A percentile compares a stretch with the other conserved stretches of the same genome.
phyloP scores from a whole-genome alignment of 345 rosid genomes.

The Salix purpurea region DNA sequence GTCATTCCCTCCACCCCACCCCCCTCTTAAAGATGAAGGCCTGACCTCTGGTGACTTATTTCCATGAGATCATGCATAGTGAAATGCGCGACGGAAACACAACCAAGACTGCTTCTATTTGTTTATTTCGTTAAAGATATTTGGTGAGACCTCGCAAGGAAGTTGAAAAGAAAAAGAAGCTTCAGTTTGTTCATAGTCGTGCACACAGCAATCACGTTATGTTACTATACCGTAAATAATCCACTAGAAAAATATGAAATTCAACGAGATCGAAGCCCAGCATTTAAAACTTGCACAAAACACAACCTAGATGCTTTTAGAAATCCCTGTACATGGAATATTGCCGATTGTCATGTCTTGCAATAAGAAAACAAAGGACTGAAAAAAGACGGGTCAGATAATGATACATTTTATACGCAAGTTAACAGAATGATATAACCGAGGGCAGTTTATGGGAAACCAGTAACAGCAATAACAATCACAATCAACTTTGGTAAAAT shows the following conservation, averaged over 20 bases:
- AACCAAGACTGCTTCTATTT: too few species aligned
- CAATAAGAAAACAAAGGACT: not conserved
- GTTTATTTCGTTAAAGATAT: too few species aligned
- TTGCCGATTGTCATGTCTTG: conserved; percentile 3
- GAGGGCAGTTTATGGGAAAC: not conserved
- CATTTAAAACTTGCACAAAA: not conserved
- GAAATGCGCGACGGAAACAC: too few species aligned
- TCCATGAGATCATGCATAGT: too few species aligned
- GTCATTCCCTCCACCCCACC: too few species aligned
- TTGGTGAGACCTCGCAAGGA: too few species aligned
- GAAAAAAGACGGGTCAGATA: not conserved
- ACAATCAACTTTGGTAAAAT: conserved; percentile 13
- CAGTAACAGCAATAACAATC: conserved; percentile 5
- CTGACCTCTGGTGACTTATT: too few species aligned
- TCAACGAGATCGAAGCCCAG: not conserved
- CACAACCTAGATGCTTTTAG: not conserved
- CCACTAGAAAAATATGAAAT: not conserved
- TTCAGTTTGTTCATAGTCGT: too few species aligned
- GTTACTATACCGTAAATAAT: not conserved
- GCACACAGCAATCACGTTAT: not conserved
- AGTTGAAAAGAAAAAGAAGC: too few species aligned
- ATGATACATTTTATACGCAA: not conserved
- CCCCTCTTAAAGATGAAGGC: too few species aligned
- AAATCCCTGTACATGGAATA: not conserved
- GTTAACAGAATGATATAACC: not conserved